phyloP scores from a whole-genome alignment of 83 land plant genomes.

The Picea mariana region DNA sequence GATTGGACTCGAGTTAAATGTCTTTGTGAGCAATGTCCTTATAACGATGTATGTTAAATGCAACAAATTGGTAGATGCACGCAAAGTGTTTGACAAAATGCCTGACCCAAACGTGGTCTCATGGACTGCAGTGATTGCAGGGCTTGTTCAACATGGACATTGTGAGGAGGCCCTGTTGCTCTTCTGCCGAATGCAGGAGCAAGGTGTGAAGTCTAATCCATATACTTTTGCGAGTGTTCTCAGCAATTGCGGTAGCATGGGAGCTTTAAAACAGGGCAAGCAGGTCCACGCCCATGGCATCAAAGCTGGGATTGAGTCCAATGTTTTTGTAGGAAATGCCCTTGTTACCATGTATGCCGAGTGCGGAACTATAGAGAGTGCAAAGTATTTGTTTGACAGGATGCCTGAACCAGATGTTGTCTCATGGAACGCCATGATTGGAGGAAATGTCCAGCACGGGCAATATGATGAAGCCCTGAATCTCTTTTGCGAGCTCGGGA shows the following conservation, averaged over 20 bases:
- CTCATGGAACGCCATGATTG: conserved; percentile 51
- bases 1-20: conserved; percentile 23
- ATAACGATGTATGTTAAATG: conserved; percentile 49
- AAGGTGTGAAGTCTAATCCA: conserved; percentile 21
- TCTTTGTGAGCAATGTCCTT: conserved; percentile 30
- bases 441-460: conserved; percentile 29
- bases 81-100: conserved; percentile 1
- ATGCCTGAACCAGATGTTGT: conserved; percentile 33
- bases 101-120: conserved; percentile 21
- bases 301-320: conserved; percentile 23
- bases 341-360: conserved; percentile 53
- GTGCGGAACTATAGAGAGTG: conserved; percentile 33
- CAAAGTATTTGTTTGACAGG: conserved; percentile 21
- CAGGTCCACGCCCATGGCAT: conserved; percentile 35
- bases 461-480: conserved; percentile 36
- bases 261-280: conserved; percentile 23
- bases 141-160: conserved; percentile 23
- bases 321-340: conserved; percentile 39
- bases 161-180: conserved; percentile 31
- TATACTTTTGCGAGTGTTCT: conserved; percentile 36
- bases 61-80: conserved; percentile 33
- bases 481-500: conserved; percentile 42
- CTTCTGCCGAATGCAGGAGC: conserved; percentile 17
- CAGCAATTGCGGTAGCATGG: conserved; percentile 31
- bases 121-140: conserved; percentile 39